Conservation (phyloP, 1,284 basidiomycete genomes). For the Papiliotrema flavescens region DNA sequence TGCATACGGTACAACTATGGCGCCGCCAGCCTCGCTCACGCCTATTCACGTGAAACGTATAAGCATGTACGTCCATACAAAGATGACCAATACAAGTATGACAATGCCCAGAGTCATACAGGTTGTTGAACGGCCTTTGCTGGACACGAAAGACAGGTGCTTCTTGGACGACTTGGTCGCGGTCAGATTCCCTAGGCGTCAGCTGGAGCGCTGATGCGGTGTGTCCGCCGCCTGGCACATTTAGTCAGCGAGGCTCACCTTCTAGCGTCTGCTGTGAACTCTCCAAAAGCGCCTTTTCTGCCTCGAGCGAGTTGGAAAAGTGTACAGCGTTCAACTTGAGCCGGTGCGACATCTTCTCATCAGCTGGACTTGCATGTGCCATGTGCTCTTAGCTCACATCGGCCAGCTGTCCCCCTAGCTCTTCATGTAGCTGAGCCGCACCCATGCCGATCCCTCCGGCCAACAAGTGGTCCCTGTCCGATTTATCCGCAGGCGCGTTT, state of each 20-base stretch:
- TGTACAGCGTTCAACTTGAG: conserved; percentile 49
- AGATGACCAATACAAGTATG: conserved; percentile 42
- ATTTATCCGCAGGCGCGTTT: neutral
- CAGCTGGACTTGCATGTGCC: neutral
- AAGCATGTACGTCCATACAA: conserved; percentile 50
- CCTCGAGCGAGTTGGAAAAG: conserved; percentile 46
- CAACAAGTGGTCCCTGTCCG: conserved; percentile 21
- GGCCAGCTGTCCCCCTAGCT: conserved; percentile 48
- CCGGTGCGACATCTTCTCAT: conserved; percentile 48
- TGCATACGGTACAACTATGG: neutral
- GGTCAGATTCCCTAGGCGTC: conserved; percentile 38
- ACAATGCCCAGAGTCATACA: conserved; percentile 47
- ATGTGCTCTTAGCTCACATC: conserved; percentile 32
- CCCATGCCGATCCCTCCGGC: conserved; percentile 22
- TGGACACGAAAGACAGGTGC: conserved; percentile 39
- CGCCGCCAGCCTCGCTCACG: neutral
- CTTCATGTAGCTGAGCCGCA: conserved; percentile 45
- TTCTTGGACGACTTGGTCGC: conserved; percentile 42
- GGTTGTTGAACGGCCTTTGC: conserved; percentile 45
- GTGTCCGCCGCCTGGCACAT: too few species aligned
- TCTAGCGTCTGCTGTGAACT: conserved; percentile 42
- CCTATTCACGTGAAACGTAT: conserved; percentile 44
- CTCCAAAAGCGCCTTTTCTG: conserved; percentile 47
- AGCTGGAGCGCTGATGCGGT: neutral
- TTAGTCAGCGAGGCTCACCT: conserved; percentile 26